Evolutionary conservation across 2,329 filamentous ascomycete species (phyloP), one percentile per base, ranked within the genome.

Genomic region (Herpomyces periplanetae): DNA sequence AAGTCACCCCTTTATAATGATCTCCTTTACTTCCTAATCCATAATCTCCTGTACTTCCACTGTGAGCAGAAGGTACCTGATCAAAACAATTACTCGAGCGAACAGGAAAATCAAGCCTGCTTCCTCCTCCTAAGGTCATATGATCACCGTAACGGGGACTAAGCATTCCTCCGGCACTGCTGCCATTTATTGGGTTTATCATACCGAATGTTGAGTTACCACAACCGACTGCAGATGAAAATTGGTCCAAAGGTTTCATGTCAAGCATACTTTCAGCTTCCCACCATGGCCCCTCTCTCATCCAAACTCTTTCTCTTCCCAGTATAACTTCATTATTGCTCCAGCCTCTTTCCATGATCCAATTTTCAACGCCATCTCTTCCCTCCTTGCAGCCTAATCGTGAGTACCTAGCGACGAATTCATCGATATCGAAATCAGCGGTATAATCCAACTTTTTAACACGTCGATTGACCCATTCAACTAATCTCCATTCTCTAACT

Each of bases 261-360:
- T 96, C 80, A 11, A 91, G 57, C 64, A 88, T 85, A 24, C 55
- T 66, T 41, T 96, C 80, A 3, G 73, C 75, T 38, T 91, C 75
- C 75, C 75, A 91, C 75, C 80, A 96, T 2, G 73, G 65, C 22
- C 45, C 51, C 38, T 96, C 80, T 19, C 75, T 56, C 45, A 91
- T 73, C 80, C 80, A 96, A 16, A 96, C 58, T 13, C 80, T 64
- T 37, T 91, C 71, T 22, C 58, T 60, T 21, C 80, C 80, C 13
- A 91, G 47, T 3, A 87, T 57, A 2, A 91, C 71, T 39, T 91
- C 80, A 15, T 80, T 80, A 29, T 96, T 96, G 41, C 69, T 88
- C 80, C 80, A 96, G 2, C 80, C 80, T 23, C 80, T 59, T 39
- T 91, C 73, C 19, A 91, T 49, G 22, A 84, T 50, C 69, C 75